Conservation (phyloP, 768 basidiomycete genomes). For the Leccinum broughii region DNA sequence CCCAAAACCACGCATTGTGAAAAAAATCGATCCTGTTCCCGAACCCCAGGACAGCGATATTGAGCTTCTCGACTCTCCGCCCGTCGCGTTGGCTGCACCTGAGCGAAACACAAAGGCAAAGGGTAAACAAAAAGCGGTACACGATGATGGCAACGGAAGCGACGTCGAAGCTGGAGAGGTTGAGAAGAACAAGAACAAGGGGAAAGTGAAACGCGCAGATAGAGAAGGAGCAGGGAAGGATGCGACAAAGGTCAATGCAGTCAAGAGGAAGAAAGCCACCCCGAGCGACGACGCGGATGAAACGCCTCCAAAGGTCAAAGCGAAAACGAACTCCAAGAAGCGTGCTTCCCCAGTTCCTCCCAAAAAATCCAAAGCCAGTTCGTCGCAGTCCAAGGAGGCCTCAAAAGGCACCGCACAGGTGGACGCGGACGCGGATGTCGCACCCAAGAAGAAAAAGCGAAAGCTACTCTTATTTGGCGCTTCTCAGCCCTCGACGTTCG, state of each 20-base stretch:
- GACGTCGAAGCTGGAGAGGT: slow-evolving; percentile 25
- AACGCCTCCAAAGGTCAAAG: slow-evolving; percentile 16
- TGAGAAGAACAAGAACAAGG: slow-evolving; percentile 31
- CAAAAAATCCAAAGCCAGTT: slow-evolving; percentile 22
- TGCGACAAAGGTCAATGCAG: slow-evolving; percentile 29
- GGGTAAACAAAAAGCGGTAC: slow-evolving; percentile 41
- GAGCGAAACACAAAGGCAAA: slow-evolving; percentile 31
- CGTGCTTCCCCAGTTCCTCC: slow-evolving; percentile 22
- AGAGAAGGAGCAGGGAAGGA: slow-evolving; percentile 28
- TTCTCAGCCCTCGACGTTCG: slow-evolving; percentile 41
- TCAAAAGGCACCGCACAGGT: slow-evolving; percentile 17
- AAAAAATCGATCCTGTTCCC: slow-evolving; percentile 15
- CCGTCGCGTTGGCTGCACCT: slow-evolving; percentile 18
- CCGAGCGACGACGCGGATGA: slow-evolving; percentile 20
- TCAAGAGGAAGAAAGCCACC: slow-evolving; percentile 26
- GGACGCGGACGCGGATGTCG: slow-evolving; percentile 23
- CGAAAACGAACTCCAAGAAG: slow-evolving; percentile 20
- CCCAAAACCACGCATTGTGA: slow-evolving; percentile 23
- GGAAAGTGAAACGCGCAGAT: slow-evolving; percentile 19
- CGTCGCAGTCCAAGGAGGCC: slow-evolving; percentile 14
- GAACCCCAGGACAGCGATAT: slow-evolving; percentile 34
- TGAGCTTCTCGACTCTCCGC: slow-evolving; percentile 24
- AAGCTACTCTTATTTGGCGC: slow-evolving; percentile 63
- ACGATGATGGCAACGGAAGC: slow-evolving; percentile 17
- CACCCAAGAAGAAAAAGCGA: slow-evolving; percentile 65